Evolutionary conservation across 2,329 filamentous ascomycete species (phyloP).

Genomic region (Metarhizium robertsii): DNA sequence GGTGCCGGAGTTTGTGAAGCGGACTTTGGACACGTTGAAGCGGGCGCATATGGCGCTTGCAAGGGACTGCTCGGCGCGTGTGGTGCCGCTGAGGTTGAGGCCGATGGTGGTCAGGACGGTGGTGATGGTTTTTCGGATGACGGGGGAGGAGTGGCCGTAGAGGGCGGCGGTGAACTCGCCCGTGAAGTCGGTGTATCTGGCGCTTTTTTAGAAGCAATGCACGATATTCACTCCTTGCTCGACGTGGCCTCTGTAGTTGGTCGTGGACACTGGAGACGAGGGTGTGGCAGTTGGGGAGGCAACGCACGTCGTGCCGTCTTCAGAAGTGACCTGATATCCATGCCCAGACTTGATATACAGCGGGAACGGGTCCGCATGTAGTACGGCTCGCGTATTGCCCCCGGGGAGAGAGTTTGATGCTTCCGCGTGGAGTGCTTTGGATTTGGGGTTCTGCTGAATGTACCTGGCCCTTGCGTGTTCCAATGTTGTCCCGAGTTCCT

Average conservation of each 20-base stretch:
- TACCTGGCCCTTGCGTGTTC: constrained; percentile 24
- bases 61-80: constrained; percentile 38
- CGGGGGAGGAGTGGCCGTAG: constrained; percentile 54
- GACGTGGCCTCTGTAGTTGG: no score
- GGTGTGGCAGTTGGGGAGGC: no score
- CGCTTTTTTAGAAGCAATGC: no score
- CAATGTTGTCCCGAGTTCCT: constrained; percentile 18
- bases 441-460: constrained; percentile 25
- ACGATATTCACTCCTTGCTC: no score
- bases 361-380: constrained; percentile 35
- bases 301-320: constrained; percentile 28
- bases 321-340: constrained; percentile 27
- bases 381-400: constrained; percentile 36
- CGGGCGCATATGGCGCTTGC: constrained; percentile 42
- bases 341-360: constrained; percentile 28
- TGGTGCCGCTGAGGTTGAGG: constrained; percentile 45
- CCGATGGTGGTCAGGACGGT: constrained; percentile 35
- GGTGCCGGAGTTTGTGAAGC: constrained; percentile 58
- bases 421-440: constrained; percentile 26
- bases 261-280: no score
- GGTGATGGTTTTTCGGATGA: constrained; percentile 39
- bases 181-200: constrained; percentile 50
- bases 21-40: constrained; percentile 45
- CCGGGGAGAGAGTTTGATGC: constrained; percentile 31
- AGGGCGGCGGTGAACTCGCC: constrained; percentile 57